Evolutionary conservation across 2,329 filamentous ascomycete species (phyloP).

Genomic region (Paracamarosporium sp.): DNA sequence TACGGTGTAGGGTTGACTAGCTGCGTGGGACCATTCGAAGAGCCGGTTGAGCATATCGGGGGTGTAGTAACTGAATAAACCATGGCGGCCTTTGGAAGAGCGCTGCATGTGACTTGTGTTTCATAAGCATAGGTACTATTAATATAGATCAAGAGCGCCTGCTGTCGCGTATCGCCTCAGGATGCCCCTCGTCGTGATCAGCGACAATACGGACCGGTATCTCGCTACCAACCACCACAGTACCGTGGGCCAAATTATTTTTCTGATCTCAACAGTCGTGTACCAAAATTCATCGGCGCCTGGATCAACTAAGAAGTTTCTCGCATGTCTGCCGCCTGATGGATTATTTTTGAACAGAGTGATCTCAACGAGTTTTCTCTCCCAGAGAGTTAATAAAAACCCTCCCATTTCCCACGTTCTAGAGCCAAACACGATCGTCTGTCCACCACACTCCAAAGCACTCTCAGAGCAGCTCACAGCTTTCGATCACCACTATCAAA

Average conservation of each 20-base stretch:
- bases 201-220: no score
- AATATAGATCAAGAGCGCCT: no score
- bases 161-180: no score
- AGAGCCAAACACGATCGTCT: background rate
- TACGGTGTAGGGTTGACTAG: conserved; percentile 23
- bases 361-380: background rate
- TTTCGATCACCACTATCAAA: no score
- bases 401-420: background rate
- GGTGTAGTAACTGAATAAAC: conserved; percentile 4
- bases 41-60: conserved; percentile 18
- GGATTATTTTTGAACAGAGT: background rate
- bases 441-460: background rate
- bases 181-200: no score
- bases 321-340: background rate
- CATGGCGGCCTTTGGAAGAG: no score
- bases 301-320: background rate
- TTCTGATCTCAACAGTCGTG: background rate
- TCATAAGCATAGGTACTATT: no score
- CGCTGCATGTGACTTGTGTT: no score
- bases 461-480: no score
- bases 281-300: background rate
- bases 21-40: conserved; percentile 17
- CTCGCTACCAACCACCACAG: no score
- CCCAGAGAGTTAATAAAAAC: background rate
- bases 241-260: background rate